These are phyloP conservation scores for Dothidotthia symphoricarpi DNA, from an alignment of 2,329 filamentous ascomycete species.

Conservation along the genomic window DNA sequence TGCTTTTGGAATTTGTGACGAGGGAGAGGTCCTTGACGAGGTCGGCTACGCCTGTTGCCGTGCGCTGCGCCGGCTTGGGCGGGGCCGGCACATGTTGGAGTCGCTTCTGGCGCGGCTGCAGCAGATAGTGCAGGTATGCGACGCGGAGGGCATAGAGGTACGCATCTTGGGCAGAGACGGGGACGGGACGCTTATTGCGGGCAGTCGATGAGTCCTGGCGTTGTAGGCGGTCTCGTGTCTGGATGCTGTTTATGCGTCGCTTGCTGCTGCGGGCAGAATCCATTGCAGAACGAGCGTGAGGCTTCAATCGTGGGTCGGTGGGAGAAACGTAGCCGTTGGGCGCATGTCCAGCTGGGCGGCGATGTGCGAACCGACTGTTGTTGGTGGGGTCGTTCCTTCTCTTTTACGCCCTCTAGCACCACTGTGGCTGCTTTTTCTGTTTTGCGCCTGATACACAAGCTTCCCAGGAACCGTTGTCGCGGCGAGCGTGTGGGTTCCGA, in stretches of 20 bases:
- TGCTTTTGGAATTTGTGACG: constrained; percentile 66
- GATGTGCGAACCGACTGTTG: constrained; percentile 14
- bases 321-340: constrained; percentile 18
- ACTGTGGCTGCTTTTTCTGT: neutral
- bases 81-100: constrained; percentile 72
- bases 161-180: constrained; percentile 66
- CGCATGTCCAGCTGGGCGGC: constrained; percentile 26
- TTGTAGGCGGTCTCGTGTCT: constrained; percentile 42
- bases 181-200: constrained; percentile 39
- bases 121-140: constrained; percentile 87
- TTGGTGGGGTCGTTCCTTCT: constrained; percentile 23
- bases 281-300: constrained; percentile 28
- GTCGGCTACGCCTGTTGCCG: constrained; percentile 72
- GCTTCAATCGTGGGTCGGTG: constrained; percentile 2
- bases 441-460: too few relatives aligned
- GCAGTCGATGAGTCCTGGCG: constrained; percentile 39
- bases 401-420: too few relatives aligned
- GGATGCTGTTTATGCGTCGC: constrained; percentile 46
- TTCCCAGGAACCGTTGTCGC: too few relatives aligned
- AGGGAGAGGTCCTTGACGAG: constrained; percentile 83
- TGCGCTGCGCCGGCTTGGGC: constrained; percentile 60
- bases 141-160: constrained; percentile 88
- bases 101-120: constrained; percentile 85
- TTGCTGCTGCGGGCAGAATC: constrained; percentile 32
- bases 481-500: too few relatives aligned